A percentile compares a stretch with the other conserved stretches of the same genome.
phyloP scores from a whole-genome alignment of 2,329 filamentous ascomycete species.

The Colletotrichum sp. region DNA sequence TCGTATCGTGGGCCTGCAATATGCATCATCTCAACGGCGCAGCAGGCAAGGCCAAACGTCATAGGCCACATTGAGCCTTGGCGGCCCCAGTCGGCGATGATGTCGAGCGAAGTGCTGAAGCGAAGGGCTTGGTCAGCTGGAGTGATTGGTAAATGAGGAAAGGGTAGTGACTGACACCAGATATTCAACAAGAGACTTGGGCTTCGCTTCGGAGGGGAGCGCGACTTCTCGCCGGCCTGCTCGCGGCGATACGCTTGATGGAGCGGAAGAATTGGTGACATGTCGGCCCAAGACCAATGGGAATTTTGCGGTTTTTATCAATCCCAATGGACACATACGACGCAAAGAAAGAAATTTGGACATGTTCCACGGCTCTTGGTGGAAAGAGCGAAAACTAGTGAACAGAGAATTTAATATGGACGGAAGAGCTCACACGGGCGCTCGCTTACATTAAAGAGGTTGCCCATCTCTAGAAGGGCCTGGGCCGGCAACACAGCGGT shows the following conservation, averaged over 20 bases:
- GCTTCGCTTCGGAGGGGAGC: neutral
- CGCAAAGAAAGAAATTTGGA: neutral
- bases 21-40: conserved; percentile 93
- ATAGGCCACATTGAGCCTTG: conserved; percentile 88
- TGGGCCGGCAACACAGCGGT: neutral
- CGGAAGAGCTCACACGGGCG: neutral
- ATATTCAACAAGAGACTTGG: neutral
- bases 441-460: neutral
- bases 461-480: neutral
- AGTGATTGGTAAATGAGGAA: neutral
- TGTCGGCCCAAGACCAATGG: neutral
- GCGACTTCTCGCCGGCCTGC: neutral
- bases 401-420: neutral
- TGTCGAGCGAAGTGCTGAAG: conserved; percentile 75
- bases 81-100: conserved; percentile 83
- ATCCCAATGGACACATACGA: neutral
- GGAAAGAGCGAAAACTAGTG: neutral
- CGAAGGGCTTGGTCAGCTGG: neutral
- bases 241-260: neutral
- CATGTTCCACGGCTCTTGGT: neutral
- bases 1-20: conserved; percentile 90
- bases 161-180: neutral
- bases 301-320: neutral
- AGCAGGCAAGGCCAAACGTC: conserved; percentile 89
- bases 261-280: neutral